Evolutionary conservation across 345 rosid species (phyloP).

Genomic region (Syzygium aqueum): DNA sequence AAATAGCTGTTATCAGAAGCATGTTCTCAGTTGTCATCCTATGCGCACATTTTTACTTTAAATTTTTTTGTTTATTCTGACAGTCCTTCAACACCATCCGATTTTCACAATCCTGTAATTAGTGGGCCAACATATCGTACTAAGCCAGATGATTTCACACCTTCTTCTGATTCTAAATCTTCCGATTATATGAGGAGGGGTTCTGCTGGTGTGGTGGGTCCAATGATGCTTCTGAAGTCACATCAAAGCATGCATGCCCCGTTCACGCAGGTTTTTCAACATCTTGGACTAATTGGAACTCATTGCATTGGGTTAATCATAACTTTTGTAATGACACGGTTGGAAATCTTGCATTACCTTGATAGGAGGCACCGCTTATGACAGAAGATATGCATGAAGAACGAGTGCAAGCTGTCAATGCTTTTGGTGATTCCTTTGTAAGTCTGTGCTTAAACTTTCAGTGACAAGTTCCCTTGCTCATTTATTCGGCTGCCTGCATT

Average conservation of each 20-base stretch:
- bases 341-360: background rate
- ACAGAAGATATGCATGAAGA: slow-evolving; percentile 99
- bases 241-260: slow-evolving; percentile 83
- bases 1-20: background rate
- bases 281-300: background rate
- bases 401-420: slow-evolving; percentile 83
- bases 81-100: slow-evolving; percentile 25
- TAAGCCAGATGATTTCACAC: slow-evolving; percentile 18
- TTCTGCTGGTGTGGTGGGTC: slow-evolving; percentile 77
- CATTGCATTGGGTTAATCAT: background rate
- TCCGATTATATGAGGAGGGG: slow-evolving; percentile 53
- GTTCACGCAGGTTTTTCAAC: slow-evolving; percentile 67
- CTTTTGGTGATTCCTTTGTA: slow-evolving; percentile 76
- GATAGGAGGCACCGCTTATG: slow-evolving; percentile 85
- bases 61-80: slow-evolving; percentile 3
- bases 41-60: background rate
- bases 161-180: slow-evolving; percentile 25
- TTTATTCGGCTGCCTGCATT: background rate
- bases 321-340: background rate
- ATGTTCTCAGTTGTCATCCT: background rate
- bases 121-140: slow-evolving; percentile 3
- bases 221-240: slow-evolving; percentile 84
- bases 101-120: slow-evolving; percentile 11
- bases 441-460: slow-evolving; percentile 17
- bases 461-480: background rate